Base-by-base conservation (phyloP, 805 yeast species). In the Candida alai region DNA sequence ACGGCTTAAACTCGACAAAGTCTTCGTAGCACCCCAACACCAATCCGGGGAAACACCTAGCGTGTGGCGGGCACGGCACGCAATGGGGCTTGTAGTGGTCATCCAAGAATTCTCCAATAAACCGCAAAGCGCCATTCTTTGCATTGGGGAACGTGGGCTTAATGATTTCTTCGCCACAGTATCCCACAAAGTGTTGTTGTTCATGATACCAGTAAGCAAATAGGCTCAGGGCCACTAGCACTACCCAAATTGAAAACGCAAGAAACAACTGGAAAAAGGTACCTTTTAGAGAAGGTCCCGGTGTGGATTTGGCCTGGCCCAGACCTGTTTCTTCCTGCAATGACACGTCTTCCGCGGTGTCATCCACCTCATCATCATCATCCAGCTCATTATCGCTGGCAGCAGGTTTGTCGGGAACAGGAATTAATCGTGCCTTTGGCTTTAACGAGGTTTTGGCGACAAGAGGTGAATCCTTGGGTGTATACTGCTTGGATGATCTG, bases 41-140 rank as follows among this genome's bases (percentile, higher is more conserved):
- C 47, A 83, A 63, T 28, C 68, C 53, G 16, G 77, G 74, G 43
- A 70, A 76, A 58, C 97, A 90, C 24, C 74, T 65, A 0, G 89
- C 93, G 58, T 89, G 80, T 3, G 68, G 73, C 2, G 97, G 97
- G 52, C 97, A 90, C 17, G 74, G 74, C 4, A 73, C 60, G 60
- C 98, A 90, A 1, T 45, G 28, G 2, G 95, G 94, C 31, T 70
- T 70, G 32, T 70, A 52, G 25, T 58, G 48, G 0, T 51, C 37
- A 31, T 72, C 74, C 37, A 83, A 54, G 37, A 62, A 58, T 0
- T 56, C 47, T 25, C 82, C 84, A 7, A 69, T 23, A 7, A 45
- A 31, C 3, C 54, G 44, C 18, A 75, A 39, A 0, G 56, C 48
- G 19, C 60, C 58, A 4, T 53, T 45, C 5, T 54, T 48, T 3